These are phyloP conservation scores for Kodamaea neixiangensis DNA, from an alignment of 805 yeast genomes.

Conservation along the genomic window DNA sequence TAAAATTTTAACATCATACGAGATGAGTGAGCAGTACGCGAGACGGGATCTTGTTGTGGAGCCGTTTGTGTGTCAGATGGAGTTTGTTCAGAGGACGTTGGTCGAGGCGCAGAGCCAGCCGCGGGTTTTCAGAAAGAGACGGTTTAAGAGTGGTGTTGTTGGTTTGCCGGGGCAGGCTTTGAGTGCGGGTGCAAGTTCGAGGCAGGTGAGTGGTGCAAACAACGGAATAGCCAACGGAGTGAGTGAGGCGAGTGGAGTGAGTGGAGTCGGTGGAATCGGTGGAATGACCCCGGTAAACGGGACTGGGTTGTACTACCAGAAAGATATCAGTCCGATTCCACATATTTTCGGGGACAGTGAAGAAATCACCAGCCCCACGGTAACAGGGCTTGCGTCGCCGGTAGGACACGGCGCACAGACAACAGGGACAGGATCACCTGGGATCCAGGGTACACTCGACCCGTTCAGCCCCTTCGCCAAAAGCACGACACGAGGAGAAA, in stretches of 20 bases:
- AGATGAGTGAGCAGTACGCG: conserved; percentile 5
- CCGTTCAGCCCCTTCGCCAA: conserved; percentile 2
- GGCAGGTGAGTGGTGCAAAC: background rate
- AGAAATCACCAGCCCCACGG: too few species aligned
- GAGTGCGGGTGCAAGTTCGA: background rate
- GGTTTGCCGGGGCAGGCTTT: background rate
- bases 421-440: background rate
- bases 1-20: background rate
- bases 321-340: conserved; percentile 7
- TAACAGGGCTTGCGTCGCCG: too few species aligned
- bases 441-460: background rate
- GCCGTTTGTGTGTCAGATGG: conserved; percentile 38
- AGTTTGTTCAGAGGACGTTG: conserved; percentile 31
- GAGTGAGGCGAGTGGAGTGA: too few species aligned
- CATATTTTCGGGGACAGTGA: conserved; percentile 7
- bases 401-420: too few species aligned
- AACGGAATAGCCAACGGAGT: background rate
- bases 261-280: too few species aligned
- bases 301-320: background rate
- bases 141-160: conserved; percentile 1
- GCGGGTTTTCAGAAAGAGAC: conserved; percentile 7
- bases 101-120: conserved; percentile 39
- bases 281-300: too few species aligned
- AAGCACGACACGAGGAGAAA: conserved; percentile 7
- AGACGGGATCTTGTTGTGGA: conserved; percentile 17